phyloP scores from a whole-genome alignment of 345 rosid genomes.

The Noccaea bulbosa region DNA sequence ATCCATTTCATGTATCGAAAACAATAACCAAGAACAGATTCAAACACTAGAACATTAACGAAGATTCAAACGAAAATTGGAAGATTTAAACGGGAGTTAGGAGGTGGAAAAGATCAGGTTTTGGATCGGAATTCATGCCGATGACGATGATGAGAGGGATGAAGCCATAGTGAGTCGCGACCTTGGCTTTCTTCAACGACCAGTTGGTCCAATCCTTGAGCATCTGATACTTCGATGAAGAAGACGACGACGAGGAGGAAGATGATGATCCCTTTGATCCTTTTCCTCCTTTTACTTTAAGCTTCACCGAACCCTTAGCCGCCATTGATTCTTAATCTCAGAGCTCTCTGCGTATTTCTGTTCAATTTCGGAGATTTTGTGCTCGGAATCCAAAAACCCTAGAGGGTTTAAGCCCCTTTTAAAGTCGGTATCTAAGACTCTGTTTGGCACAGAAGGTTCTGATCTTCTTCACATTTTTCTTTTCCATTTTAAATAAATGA shows the following conservation, averaged over 20 bases:
- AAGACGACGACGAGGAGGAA: conserved; percentile 31
- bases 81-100: conserved; percentile 65
- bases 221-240: conserved; percentile 43
- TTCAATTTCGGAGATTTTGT: conserved; percentile 9
- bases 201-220: conserved; percentile 90
- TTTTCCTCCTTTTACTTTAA: conserved; percentile 55
- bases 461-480: not conserved
- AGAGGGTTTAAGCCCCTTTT: conserved; percentile 33
- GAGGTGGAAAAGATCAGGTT: conserved; percentile 78
- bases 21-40: not conserved
- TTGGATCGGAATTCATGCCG: conserved; percentile 97
- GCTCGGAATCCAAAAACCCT: conserved; percentile 30
- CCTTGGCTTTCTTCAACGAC: conserved; percentile 83
- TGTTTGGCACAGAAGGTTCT: not conserved
- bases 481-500: not conserved
- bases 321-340: conserved; percentile 49
- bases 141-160: conserved; percentile 83
- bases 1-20: conserved; percentile 2
- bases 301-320: conserved; percentile 55
- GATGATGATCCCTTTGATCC: conserved; percentile 45
- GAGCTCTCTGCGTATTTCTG: not conserved
- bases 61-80: conserved; percentile 18
- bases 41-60: conserved; percentile 13
- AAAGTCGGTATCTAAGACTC: conserved; percentile 7
- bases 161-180: conserved; percentile 84